Base-by-base conservation (phyloP, 345 rosid species). In the Corchorus capsularis region DNA sequence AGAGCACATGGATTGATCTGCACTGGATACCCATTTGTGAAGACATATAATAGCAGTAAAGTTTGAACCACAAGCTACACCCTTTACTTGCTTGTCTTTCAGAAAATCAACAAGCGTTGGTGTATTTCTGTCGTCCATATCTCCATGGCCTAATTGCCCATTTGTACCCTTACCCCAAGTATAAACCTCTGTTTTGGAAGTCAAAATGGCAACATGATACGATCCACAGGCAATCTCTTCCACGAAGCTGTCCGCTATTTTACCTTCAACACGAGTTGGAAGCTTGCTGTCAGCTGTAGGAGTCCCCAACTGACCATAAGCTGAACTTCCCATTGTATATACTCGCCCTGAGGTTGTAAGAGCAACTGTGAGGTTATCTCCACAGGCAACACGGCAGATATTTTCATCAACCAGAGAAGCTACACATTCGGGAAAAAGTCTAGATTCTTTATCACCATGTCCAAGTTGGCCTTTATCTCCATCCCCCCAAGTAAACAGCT, bases 101-200 rank as follows among this genome's bases (percentile, higher is more conserved):
- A 92, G 84, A 79, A 80, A 89, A 73, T 76, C 86, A 56, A 94
- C 91, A 57, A 83, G 72, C 4, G 84, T 83, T 10, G 98, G 97
- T 37, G 79, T 81, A 50, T 77, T 82, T 84, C 85, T 86, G 85
- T 88, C 82, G 67, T 87, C 86, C 32, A 69, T 70, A 65, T 86
- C 94, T 47, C 93, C 98, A 79, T 94, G 98, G 71, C 98, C 97
- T 81, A 94, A 66, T 77, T 91, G 98, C 32, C 98, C 98, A 83
- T 91, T 88, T 59, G 77, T 59, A 45, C 92, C 97, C 82, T 84
- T 90, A 52, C 98, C 97, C 98, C 97, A 92, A 2, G 96, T 94
- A 82, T 85, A 94, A 60, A 91, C 88, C 82, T 91, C 91, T 66
- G 78, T 57, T 82, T 83, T 86, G 53, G 93, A 87, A 66, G 94